phyloP scores from a whole-genome alignment of 164 flowering plant genomes.

The Pachysandra terminalis region DNA sequence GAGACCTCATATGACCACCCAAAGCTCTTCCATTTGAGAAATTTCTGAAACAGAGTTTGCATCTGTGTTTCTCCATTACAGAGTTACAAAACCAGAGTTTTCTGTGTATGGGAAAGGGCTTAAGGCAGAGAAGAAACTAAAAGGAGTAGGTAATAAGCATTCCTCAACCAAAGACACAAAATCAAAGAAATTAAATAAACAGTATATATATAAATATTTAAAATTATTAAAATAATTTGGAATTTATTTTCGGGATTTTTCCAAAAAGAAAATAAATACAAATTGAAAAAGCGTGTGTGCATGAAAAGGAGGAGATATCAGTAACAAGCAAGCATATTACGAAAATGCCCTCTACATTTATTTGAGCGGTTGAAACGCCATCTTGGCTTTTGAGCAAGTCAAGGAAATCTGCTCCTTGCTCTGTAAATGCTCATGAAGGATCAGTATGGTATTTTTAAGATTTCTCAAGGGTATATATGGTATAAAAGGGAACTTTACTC shows the following conservation, averaged over 20 bases:
- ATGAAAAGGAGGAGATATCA: not conserved
- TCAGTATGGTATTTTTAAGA: not conserved
- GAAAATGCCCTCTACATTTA: no score
- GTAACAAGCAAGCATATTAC: no score
- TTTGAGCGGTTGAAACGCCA: no score
- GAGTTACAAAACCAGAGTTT: conserved; percentile 2
- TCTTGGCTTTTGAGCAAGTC: no score
- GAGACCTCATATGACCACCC: conserved; percentile 76
- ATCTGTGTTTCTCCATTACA: conserved; percentile 50
- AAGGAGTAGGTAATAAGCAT: conserved; percentile 75
- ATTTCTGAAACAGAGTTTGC: conserved; percentile 48
- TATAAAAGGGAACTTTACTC: not conserved
- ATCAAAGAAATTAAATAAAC: not conserved
- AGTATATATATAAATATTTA: no score
- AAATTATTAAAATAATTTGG: no score
- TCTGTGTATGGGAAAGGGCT: conserved; percentile 10
- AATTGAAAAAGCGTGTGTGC: not conserved
- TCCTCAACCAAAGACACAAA: conserved; percentile 44
- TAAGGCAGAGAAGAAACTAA: conserved; percentile 26
- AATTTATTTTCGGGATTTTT: no score
- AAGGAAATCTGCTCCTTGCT: no score
- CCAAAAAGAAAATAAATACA: not conserved
- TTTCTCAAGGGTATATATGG: not conserved
- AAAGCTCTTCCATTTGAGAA: conserved; percentile 63
- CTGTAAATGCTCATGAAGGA: no score